These are phyloP conservation scores for Brassica rapa DNA, from an alignment of 345 rosid species.

Conservation along the genomic window DNA sequence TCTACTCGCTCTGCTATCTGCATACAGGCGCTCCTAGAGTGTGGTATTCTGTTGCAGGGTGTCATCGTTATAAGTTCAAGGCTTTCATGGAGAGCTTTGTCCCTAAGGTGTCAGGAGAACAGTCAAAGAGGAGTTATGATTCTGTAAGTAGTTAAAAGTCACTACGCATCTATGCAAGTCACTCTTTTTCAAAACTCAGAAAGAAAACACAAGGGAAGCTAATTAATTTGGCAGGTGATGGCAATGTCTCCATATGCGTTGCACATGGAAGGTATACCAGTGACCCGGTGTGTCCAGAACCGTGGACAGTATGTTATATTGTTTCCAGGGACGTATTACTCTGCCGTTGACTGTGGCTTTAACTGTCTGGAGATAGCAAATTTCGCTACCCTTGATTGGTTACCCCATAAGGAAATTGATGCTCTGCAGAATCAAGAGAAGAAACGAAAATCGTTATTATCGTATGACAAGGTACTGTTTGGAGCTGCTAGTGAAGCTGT, in stretches of 20 bases:
- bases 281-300: constrained; percentile 60
- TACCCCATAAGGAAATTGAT: constrained; percentile 62
- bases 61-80: constrained; percentile 37
- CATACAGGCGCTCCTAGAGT: constrained; percentile 73
- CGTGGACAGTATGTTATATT: constrained; percentile 73
- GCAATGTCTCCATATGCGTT: constrained; percentile 45
- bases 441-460: constrained; percentile 51
- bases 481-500: constrained; percentile 64
- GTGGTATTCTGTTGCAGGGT: constrained; percentile 62
- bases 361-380: constrained; percentile 64
- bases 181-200: background rate
- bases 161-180: constrained; percentile 6
- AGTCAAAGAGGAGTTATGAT: constrained; percentile 38
- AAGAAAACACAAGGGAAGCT: too few relatives aligned
- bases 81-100: constrained; percentile 38
- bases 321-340: constrained; percentile 63
- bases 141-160: constrained; percentile 46
- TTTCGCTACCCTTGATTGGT: constrained; percentile 77
- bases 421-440: constrained; percentile 54
- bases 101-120: constrained; percentile 37
- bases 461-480: constrained; percentile 66
- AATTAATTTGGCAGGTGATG: constrained; percentile 46
- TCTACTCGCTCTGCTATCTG: constrained; percentile 59
- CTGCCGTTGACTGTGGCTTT: constrained; percentile 70
- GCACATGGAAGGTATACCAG: constrained; percentile 62